Evolutionary conservation across 2,329 filamentous ascomycete species (phyloP).

Genomic region (Endoconidiophora laricicola): DNA sequence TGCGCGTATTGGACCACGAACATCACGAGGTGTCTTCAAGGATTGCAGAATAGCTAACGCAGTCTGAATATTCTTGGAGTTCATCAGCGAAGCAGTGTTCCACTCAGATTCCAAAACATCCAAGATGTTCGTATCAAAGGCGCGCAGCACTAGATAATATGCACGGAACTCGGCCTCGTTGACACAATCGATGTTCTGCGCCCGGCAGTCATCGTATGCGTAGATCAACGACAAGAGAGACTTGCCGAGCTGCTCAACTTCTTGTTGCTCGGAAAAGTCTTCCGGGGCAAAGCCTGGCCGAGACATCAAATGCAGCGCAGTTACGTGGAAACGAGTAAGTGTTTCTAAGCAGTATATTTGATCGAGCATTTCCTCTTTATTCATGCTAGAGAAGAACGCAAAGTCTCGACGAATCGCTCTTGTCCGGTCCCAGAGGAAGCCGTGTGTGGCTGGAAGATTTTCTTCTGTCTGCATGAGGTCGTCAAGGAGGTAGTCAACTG

Average conservation of each 20-base stretch:
- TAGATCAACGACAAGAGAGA: conserved; percentile 48
- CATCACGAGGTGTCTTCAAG: conserved; percentile 39
- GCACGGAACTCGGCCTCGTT: conserved; percentile 51
- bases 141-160: conserved; percentile 47
- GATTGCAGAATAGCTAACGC: conserved; percentile 44
- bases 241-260: conserved; percentile 50
- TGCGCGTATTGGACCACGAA: conserved; percentile 40
- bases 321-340: conserved; percentile 50
- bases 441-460: conserved; percentile 38
- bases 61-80: conserved; percentile 42
- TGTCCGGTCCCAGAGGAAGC: conserved; percentile 52
- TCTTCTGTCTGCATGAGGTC: conserved; percentile 38
- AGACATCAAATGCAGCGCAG: conserved; percentile 45
- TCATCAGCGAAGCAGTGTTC: conserved; percentile 36
- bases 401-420: conserved; percentile 52
- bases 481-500: conserved; percentile 47
- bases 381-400: conserved; percentile 47
- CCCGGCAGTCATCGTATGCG: conserved; percentile 47
- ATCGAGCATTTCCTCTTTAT: conserved; percentile 36
- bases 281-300: conserved; percentile 37
- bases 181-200: conserved; percentile 38
- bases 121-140: conserved; percentile 38
- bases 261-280: conserved; percentile 49
- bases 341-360: conserved; percentile 49
- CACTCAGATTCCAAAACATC: conserved; percentile 38